These are phyloP conservation scores for Hyphopichia homilentoma DNA, from an alignment of 805 yeast species.

Conservation along the genomic window DNA sequence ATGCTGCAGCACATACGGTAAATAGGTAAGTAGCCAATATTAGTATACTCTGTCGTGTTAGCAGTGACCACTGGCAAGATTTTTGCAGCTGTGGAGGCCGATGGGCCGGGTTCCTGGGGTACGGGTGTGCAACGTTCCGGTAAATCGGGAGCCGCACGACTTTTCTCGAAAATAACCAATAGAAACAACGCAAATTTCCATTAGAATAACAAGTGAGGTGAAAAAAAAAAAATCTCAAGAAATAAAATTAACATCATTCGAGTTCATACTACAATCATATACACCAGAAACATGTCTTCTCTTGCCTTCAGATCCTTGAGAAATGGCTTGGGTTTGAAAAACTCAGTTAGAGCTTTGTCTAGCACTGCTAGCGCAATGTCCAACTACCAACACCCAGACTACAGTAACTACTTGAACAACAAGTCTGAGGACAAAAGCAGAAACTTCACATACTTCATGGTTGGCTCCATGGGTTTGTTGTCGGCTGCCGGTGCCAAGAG, in stretches of 20 bases:
- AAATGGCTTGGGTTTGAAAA: slow-evolving; percentile 37
- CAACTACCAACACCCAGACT: slow-evolving; percentile 89
- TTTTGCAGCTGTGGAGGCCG: too few relatives aligned
- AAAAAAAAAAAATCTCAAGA: background rate
- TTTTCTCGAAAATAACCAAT: slow-evolving; percentile 12
- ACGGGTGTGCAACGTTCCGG: too few relatives aligned
- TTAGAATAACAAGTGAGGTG: slow-evolving; percentile 7
- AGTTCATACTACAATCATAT: background rate
- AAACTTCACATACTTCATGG: slow-evolving; percentile 93
- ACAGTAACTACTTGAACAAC: slow-evolving; percentile 73
- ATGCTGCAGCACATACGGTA: background rate
- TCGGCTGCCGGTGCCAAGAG: slow-evolving; percentile 95
- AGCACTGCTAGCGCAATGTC: slow-evolving; percentile 57
- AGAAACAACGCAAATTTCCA: slow-evolving; percentile 8
- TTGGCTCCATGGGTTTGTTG: slow-evolving; percentile 89
- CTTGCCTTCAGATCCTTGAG: slow-evolving; percentile 45
- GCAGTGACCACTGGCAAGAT: too few relatives aligned
- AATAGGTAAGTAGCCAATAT: background rate
- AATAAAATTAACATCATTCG: background rate
- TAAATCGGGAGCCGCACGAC: too few relatives aligned
- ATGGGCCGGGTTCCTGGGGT: too few relatives aligned
- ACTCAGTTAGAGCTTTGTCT: slow-evolving; percentile 48
- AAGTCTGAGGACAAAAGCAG: slow-evolving; percentile 65
- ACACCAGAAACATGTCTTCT: slow-evolving; percentile 26
- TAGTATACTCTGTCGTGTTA: too few relatives aligned